Conservation (phyloP, 805 yeast species). For the Priceomyces melissophilus region DNA sequence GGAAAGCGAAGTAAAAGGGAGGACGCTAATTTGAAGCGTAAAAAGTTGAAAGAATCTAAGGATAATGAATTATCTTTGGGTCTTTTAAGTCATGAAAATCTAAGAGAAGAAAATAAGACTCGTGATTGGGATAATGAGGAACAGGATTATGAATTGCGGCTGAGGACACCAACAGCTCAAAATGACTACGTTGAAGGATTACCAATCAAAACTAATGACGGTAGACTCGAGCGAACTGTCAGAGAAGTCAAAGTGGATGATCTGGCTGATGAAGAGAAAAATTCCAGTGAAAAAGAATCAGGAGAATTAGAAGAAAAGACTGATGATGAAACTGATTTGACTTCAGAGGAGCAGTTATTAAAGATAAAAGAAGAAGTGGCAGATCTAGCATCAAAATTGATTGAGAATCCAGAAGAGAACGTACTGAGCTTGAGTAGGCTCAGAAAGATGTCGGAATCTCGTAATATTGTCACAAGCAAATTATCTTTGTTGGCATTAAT, state of each 20-base stretch:
- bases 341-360: constrained; percentile 52
- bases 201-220: constrained; percentile 74
- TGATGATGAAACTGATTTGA: constrained; percentile 42
- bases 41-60: constrained; percentile 35
- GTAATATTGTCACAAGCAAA: constrained; percentile 62
- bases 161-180: constrained; percentile 46
- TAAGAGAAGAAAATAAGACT: constrained; percentile 13
- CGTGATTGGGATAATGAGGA: constrained; percentile 68
- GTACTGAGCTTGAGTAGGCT: constrained; percentile 60
- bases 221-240: constrained; percentile 67
- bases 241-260: constrained; percentile 24
- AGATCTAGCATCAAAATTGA: constrained; percentile 66
- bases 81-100: constrained; percentile 19
- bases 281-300: constrained; percentile 11
- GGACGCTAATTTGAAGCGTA: constrained; percentile 27
- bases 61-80: constrained; percentile 40
- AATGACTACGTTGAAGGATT: constrained; percentile 54
- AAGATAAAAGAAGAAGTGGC: constrained; percentile 83
- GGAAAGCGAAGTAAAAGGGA: constrained; percentile 29
- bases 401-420: constrained; percentile 89
- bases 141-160: constrained; percentile 72
- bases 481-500: constrained; percentile 75
- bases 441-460: constrained; percentile 66
- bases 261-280: constrained; percentile 13
- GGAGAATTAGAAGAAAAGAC: constrained; percentile 29